Percentiles rank a stretch among this genome's conserved stretches.
phyloP scores from a whole-genome alignment of 2,329 filamentous ascomycete genomes.

The Microsporum audouinii region DNA sequence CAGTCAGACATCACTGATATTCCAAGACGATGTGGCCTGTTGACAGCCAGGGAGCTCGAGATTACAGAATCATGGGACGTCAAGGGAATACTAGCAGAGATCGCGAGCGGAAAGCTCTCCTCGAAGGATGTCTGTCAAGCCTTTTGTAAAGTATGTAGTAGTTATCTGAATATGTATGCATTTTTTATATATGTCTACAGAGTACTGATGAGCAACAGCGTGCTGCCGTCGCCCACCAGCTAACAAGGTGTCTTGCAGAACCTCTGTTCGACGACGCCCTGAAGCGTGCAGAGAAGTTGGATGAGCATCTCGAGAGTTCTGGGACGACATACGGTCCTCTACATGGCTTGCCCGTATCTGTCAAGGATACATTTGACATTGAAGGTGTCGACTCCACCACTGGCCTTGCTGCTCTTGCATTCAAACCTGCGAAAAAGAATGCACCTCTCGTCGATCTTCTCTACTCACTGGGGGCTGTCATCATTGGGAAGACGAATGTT shows the following conservation, averaged over 20 bases:
- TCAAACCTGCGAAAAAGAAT: slow-evolving; percentile 46
- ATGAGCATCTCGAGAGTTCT: slow-evolving; percentile 32
- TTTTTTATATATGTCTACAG: background rate
- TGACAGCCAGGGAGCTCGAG: slow-evolving; percentile 40
- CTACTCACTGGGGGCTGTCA: slow-evolving; percentile 49
- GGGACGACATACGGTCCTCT: slow-evolving; percentile 44
- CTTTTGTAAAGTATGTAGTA: slow-evolving; percentile 39
- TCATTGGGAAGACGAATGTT: slow-evolving; percentile 61
- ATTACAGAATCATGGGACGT: slow-evolving; percentile 47
- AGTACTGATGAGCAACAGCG: slow-evolving; percentile 16
- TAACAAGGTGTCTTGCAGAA: slow-evolving; percentile 42
- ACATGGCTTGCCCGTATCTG: slow-evolving; percentile 49
- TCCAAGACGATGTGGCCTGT: slow-evolving; percentile 42
- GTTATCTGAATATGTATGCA: too few relatives aligned
- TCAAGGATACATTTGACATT: slow-evolving; percentile 39
- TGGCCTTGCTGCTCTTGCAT: slow-evolving; percentile 50
- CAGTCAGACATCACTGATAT: slow-evolving; percentile 36
- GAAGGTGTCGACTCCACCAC: slow-evolving; percentile 44
- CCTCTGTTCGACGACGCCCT: slow-evolving; percentile 42
- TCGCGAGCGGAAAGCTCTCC: slow-evolving; percentile 26
- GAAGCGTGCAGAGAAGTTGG: slow-evolving; percentile 38
- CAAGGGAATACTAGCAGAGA: slow-evolving; percentile 26
- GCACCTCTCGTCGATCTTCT: slow-evolving; percentile 49
- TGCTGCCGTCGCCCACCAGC: slow-evolving; percentile 31
- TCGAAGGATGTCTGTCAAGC: slow-evolving; percentile 40